phyloP scores from a whole-genome alignment of 2,329 filamentous ascomycete genomes.

The Alternaria tenuissima region DNA sequence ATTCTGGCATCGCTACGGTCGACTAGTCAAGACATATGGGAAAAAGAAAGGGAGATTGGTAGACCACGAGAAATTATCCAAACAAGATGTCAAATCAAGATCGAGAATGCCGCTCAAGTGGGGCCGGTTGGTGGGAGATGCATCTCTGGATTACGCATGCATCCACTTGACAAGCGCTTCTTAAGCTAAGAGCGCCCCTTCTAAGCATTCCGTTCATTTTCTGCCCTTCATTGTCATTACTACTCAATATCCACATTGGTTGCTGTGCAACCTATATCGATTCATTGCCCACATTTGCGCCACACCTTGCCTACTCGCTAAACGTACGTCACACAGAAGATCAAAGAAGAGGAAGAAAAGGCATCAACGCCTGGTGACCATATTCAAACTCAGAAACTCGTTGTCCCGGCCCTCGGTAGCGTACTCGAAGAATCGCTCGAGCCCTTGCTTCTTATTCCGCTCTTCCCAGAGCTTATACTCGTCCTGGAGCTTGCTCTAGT shows the following conservation, averaged over 20 bases:
- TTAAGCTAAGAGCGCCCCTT: background rate
- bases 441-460: slow-evolving; percentile 23
- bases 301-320: slow-evolving; percentile 1
- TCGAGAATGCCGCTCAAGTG: slow-evolving; percentile 1
- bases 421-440: slow-evolving; percentile 15
- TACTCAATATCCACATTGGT: background rate
- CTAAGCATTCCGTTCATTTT: background rate
- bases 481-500: slow-evolving; percentile 37
- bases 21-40: background rate
- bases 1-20: background rate
- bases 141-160: background rate
- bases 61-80: too few species aligned
- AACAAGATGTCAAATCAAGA: background rate
- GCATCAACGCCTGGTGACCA: background rate
- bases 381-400: slow-evolving; percentile 1
- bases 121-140: slow-evolving; percentile 1
- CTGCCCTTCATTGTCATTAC: background rate
- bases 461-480: slow-evolving; percentile 34
- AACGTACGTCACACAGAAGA: background rate
- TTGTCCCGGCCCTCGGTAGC: slow-evolving; percentile 23
- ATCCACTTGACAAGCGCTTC: background rate
- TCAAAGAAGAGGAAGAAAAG: background rate
- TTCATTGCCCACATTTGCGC: background rate
- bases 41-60: too few species aligned
- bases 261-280: background rate